Percentiles rank a stretch among this genome's conserved stretches.
These are phyloP conservation scores for Jamesozyma spencerorum DNA, from an alignment of 805 yeast genomes.

Conservation along the genomic window DNA sequence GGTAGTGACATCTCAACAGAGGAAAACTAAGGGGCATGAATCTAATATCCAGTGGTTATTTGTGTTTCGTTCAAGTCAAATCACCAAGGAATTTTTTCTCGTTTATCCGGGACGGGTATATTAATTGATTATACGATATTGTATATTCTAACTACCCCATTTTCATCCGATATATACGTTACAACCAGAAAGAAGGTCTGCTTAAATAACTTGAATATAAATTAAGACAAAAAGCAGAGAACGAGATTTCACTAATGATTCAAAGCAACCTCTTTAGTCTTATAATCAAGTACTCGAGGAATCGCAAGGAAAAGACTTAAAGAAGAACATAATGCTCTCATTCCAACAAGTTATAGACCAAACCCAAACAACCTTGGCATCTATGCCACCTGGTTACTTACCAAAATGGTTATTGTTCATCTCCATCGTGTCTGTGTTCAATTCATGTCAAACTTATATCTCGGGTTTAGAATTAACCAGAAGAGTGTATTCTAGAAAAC, in stretches of 20 bases:
- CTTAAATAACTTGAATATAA: no score
- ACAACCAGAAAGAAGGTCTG: no score
- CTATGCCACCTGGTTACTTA: slow-evolving; percentile 42
- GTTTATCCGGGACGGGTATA: background rate
- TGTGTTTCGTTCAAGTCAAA: no score
- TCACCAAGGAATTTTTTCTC: background rate
- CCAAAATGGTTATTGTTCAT: slow-evolving; percentile 76
- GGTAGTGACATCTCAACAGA: no score
- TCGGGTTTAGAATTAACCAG: slow-evolving; percentile 68
- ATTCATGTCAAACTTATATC: slow-evolving; percentile 76
- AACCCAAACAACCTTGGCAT: slow-evolving; percentile 15
- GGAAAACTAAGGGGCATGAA: no score
- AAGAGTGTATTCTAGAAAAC: slow-evolving; percentile 63
- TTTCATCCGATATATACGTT: no score
- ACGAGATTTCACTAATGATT: background rate
- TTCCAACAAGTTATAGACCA: slow-evolving; percentile 29
- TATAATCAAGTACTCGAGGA: background rate
- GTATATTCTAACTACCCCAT: no score
- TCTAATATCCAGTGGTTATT: no score
- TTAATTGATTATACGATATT: no score
- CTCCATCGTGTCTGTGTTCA: slow-evolving; percentile 85
- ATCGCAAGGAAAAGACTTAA: background rate
- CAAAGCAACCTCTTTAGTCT: background rate
- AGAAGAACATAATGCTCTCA: slow-evolving; percentile 24
- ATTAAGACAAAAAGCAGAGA: no score